Base-by-base conservation (phyloP, 768 basidiomycete species). In the Mycena galericulata region DNA sequence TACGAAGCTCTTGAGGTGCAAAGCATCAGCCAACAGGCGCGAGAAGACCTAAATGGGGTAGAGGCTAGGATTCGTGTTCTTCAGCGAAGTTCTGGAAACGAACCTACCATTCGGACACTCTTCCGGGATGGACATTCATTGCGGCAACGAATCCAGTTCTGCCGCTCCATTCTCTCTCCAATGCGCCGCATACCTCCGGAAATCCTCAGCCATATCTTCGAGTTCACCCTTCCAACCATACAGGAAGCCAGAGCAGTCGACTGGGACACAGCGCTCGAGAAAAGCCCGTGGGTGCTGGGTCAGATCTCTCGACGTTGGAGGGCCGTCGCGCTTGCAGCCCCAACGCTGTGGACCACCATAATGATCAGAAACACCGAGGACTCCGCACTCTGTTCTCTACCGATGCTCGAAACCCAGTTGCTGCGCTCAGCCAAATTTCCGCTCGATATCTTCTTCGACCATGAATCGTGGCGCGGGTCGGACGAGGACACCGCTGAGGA, bases 241-340 rank as follows among this genome's bases (percentile, higher is more conserved):
- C 2, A 29, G n/a, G 56, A 65, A 2, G 40, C 64, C 29, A 38
- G 46, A 20, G 4, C 30, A 6, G 32, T 26, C 8, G n/a, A 36
- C 2, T 58, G 64, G 64, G n/a, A 58, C 40, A 20, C 2, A 34
- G 26, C 36, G 4, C 64, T 58, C 6, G 20, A 65, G 46, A 12
- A 18, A 5, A 58, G 36, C 26, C 64, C 64, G 11, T 65, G 55
- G 64, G 18, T 32, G 20, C 38, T 65, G 4, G 26, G 47, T 8
- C 64, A 51, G 29, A 34, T 65, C 26, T 65, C 46, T 30, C 26
- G 64, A 4, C 38, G 20, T 4, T 57, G 64, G 64, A 65, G 64
- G 22, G 47, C 47, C 10, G 47, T 65, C 11, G 64, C 56, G 4
- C 14, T 65, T 20, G 24, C 56, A 9, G 9, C 56, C 5, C 64